A percentile compares a stretch with the other conserved stretches of the same genome.
phyloP scores from a whole-genome alignment of 1,284 basidiomycete genomes.

The Boletus austroedulis region DNA sequence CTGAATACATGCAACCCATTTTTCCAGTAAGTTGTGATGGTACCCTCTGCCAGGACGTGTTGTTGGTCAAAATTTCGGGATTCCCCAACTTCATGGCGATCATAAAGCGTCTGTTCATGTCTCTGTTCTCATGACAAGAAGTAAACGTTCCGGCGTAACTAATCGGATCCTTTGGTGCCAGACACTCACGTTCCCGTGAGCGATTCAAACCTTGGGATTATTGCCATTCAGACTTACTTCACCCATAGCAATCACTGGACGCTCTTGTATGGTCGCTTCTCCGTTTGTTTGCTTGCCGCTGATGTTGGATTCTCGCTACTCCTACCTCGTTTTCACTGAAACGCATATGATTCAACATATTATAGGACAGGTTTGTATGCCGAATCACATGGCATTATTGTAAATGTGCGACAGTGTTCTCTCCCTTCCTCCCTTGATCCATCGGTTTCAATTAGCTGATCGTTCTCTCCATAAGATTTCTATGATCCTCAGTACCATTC shows the following conservation, averaged over 20 bases:
- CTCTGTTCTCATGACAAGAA: too few relatives aligned
- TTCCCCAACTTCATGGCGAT: too few relatives aligned
- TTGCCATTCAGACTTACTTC: not conserved
- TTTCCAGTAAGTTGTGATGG: slow-evolving; percentile 63
- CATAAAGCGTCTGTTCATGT: not conserved
- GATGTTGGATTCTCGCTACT: slow-evolving; percentile 7
- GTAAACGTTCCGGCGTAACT: not conserved
- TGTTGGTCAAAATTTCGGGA: not conserved
- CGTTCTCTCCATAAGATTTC: slow-evolving; percentile 62
- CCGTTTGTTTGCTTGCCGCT: not conserved
- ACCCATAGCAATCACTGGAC: slow-evolving; percentile 75
- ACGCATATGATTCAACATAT: not conserved
- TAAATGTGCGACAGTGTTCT: slow-evolving; percentile 58
- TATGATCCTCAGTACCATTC: slow-evolving; percentile 61
- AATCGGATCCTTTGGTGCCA: slow-evolving; percentile 28
- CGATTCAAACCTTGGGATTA: slow-evolving; percentile 6
- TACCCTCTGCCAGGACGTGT: too few relatives aligned
- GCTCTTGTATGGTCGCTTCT: slow-evolving; percentile 52
- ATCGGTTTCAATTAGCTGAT: not conserved
- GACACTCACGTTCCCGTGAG: slow-evolving; percentile 85
- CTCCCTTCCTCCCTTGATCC: not conserved
- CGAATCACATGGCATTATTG: slow-evolving; percentile 85
- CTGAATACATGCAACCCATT: slow-evolving; percentile 80
- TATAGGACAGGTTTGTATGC: slow-evolving; percentile 80
- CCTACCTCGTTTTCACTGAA: too few relatives aligned